A percentile compares a stretch with the other conserved stretches of the same genome.
Evolutionary conservation across 2,329 filamentous ascomycete genomes (phyloP).

Genomic region (Cytospora schulzeri): DNA sequence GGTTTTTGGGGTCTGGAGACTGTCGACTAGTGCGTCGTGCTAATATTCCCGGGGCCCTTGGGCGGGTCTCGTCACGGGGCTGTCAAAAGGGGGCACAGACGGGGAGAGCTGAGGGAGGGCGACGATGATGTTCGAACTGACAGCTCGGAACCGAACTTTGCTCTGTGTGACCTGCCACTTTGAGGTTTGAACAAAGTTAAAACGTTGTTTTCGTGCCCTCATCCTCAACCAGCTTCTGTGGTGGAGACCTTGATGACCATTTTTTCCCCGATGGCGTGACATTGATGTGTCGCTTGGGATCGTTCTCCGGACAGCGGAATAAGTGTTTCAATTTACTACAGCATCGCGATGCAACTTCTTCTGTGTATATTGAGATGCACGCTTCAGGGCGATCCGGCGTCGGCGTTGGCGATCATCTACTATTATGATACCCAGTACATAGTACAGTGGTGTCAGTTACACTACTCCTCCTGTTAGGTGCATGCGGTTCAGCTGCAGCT

Average conservation of each 20-base stretch:
- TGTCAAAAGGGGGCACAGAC: slow-evolving; percentile 1
- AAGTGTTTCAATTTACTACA: background rate
- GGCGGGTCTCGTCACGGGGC: background rate
- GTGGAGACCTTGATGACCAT: background rate
- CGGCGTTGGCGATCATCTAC: background rate
- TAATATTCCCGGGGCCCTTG: background rate
- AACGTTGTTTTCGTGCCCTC: background rate
- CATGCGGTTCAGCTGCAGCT: background rate
- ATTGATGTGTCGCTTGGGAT: background rate
- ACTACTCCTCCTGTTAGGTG: background rate
- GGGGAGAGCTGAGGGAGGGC: background rate
- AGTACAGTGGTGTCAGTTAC: background rate
- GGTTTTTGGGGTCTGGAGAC: background rate
- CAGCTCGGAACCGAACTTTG: background rate
- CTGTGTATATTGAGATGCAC: background rate
- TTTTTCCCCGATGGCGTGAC: background rate
- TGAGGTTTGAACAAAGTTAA: background rate
- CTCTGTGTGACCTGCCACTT: background rate
- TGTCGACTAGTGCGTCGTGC: background rate
- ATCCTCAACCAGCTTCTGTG: background rate
- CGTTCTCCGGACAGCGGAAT: background rate
- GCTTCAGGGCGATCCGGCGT: background rate
- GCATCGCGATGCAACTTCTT: background rate
- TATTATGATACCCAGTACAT: background rate
- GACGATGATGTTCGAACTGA: background rate